Evolutionary conservation across 805 yeast genomes (phyloP), one percentile per base, ranked within the genome.

Genomic region (Isabelozyma heimii): DNA sequence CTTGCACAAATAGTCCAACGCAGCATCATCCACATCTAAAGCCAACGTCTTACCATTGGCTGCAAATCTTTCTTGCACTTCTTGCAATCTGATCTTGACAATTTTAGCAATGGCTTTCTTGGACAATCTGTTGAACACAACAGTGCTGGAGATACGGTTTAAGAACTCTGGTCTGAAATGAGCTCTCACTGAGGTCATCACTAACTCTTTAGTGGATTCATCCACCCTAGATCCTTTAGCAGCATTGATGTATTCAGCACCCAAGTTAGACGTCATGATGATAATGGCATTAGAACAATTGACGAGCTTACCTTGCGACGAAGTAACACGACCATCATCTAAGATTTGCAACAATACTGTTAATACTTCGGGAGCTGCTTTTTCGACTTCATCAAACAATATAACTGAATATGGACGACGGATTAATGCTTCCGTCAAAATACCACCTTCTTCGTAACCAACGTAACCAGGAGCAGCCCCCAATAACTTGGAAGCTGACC

Each of bases 141-240:
- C 90, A 57, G 89, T 91, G 7, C 96, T 89, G 1, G 96, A 86
- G 55, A 94, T 92, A 77, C 99, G 88, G 79, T 94, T 94, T 61
- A 94, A 77, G 75, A 94, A 94, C 71, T 94, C 99, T 5, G 99
- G 99, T 67, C 98, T 83, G 83, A 94, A 94, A 67, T 94, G 98
- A 5, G 79, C 79, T 58, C 87, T 82, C 8, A 94, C 97, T 1
- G 92, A 79, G 33, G 76, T 79, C 94, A 92, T 85, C 9, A 94
- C 98, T 53, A 79, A 74, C 39, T 84, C 87, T 62, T 83, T 85
- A 13, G 96, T 86, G 40, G 78, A 79, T 4, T 79, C 80, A 41
- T 84, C 83, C 45, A 92, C 75, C 66, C 82, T 84, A 8, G 89
- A 67, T 35, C 83, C 80, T 56, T 83, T 84, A 8, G 84, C 55